A percentile compares a stretch with the other conserved stretches of the same genome.
Evolutionary conservation across 306 rosid genomes (phyloP).

Genomic region (Elaeagnus macrophylla): DNA sequence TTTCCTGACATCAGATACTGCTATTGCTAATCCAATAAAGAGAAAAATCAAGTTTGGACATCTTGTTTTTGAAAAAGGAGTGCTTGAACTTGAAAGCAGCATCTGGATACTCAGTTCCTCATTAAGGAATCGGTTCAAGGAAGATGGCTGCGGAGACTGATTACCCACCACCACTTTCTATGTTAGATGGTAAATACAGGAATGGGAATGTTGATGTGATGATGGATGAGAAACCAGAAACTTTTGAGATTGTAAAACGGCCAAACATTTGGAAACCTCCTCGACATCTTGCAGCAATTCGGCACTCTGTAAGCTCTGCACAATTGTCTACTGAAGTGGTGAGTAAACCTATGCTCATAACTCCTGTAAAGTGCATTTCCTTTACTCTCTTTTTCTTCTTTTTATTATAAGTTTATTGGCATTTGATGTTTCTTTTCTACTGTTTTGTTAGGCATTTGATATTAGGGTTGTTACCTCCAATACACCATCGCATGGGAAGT

Average conservation of each 20-base stretch:
- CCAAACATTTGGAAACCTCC: slow-evolving; percentile 26
- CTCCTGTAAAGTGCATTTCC: not conserved
- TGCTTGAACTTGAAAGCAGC: slow-evolving; percentile 1
- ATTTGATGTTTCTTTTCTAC: not conserved
- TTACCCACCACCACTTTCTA: slow-evolving; percentile 22
- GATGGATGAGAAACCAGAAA: slow-evolving; percentile 21
- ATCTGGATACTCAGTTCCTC: slow-evolving; percentile 1
- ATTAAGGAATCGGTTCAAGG: slow-evolving; percentile 14
- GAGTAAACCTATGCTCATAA: not conserved
- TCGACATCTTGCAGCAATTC: slow-evolving; percentile 21
- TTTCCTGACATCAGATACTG: not conserved
- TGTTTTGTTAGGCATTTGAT: slow-evolving; percentile 21
- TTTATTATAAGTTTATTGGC: not conserved
- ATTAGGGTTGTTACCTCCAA: slow-evolving; percentile 19
- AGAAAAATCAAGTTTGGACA: slow-evolving; percentile 9
- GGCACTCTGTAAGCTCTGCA: slow-evolving; percentile 25
- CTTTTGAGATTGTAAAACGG: slow-evolving; percentile 19
- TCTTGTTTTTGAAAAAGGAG: not conserved
- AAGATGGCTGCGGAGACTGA: slow-evolving; percentile 34
- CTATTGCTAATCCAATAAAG: not conserved
- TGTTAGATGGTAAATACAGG: slow-evolving; percentile 23
- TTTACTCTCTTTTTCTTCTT: not conserved
- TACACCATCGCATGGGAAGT: slow-evolving; percentile 18
- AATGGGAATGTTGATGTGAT: slow-evolving; percentile 21
- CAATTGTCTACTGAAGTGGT: slow-evolving; percentile 27